Evolutionary conservation across 441 rosid genomes (phyloP), one percentile per base, ranked within the genome.

Genomic region (Bruguiera hainesii): DNA sequence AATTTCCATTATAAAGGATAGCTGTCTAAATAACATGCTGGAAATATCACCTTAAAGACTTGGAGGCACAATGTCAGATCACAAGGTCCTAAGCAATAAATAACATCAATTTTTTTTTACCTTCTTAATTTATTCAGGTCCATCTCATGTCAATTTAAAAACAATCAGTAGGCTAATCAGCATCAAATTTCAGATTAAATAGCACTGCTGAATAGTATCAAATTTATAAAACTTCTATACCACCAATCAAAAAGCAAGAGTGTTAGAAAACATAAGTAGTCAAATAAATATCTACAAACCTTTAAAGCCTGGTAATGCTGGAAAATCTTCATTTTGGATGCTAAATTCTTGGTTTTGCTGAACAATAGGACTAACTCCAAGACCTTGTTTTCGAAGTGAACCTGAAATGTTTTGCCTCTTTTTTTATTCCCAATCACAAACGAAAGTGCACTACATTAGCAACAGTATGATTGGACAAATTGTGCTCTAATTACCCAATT

Each of bases 301-400:
- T 87, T 93, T 96, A 70, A 87, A 96, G 71, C 98, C 99, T 0
- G 98, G 99, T 71, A 96, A 84, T 62, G 99, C 99, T 55, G 99
- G 99, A 81, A 96, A 96, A 82, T 96, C 98, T 85, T 96, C 98
- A 73, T 87, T 96, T 83, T 96, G 98, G 69, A 96, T 96, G 81
- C 99, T 93, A 80, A 92, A 96, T 84, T 96, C 99, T 81, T 93
- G 98, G 77, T 88, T 96, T 81, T 96, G 98, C 69, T 92, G 99
- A 75, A 85, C 97, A 72, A 95, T 87, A 35, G 98, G 90, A 74
- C 92, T 76, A 69, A 84, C 80, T 67, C 94, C 92, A 71, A 86
- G 90, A 80, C 91, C 94, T 75, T 89, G 97, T 82, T 96, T 93
- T 60, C 92, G 79, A 65, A 87, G 75, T 63, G 98, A 85, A 58